Evolutionary conservation across 495 filamentous ascomycete genomes (phyloP), one percentile per base, ranked within the genome.

Genomic region (Aspergillus cavernicola): DNA sequence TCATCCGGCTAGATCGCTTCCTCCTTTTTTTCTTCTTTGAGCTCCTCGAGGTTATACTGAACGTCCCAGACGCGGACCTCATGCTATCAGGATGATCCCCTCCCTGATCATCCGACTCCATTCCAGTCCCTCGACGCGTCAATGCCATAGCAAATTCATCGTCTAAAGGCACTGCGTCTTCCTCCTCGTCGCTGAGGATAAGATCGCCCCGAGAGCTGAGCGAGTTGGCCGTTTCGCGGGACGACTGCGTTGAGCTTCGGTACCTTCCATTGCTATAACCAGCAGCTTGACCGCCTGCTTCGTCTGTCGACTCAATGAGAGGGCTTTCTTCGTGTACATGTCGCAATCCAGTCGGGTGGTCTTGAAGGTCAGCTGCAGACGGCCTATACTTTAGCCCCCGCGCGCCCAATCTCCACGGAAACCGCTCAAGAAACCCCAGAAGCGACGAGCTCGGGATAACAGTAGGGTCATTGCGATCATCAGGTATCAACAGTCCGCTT

Each of bases 171-270:
- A 97, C 83, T 1, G 93, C 93, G 76, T 98, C 89, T 65, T 90
- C 85, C 51, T 87, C 89, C 54, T 97, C 93, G 55, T 96, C 92
- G 59, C 92, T 97, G 1, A 89, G 90, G 57, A 96, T 92, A 18
- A 99, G 73, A 68, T 99, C 93, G 0, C 90, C 91, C 44, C 95
- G 79, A n/a, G 92, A 96, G 61, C 93, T 86, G 37, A 90, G 81
- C 3, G 91, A 96, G 55, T 91, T 93, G n/a, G 80, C 82, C 0
- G 91, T 96, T 26, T 85, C 84, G 4, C 85, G 86, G 7, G 89
- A 95, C n/a, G 80, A 84, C 12, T 81, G 80, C 2, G 93, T 97
- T 6, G 77, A 85, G 65, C 92, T 96, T 43, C 95, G 79, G 58
- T 83, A 77, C 67, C 87, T 76, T 53, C 69, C 74, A 64, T 83